Base-by-base conservation (phyloP, 192 early-diverging fungal species). In the Dimargaris verticillata region DNA sequence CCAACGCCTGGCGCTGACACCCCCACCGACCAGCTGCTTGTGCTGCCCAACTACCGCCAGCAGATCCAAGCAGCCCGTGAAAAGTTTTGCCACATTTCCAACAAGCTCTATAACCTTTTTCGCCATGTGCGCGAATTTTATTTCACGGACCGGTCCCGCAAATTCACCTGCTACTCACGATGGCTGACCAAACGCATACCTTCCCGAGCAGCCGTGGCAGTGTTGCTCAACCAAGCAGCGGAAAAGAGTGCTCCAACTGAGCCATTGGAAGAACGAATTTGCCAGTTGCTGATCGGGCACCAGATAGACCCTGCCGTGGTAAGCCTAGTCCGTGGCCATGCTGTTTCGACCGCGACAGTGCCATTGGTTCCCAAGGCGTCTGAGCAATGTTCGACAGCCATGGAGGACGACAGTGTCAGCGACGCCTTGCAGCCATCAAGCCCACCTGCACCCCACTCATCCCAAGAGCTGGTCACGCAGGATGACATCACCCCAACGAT, bases 41-140 rank as follows among this genome's bases (percentile, higher is more conserved):
- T 26, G 26, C 18, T 28, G 22, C 17, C 18, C 22, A n/a, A 18
- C 33, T n/a, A 55, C 17, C 28, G 28, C 53, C 9, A 28, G 13
- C 28, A 13, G 18, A 18, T 55, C 17, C 11, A 26, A 18, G 28
- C 7, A 29, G 68, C 68, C 0, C 47, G 67, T 2, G 12, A 18
- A 10, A 65, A 72, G 25, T 77, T 70, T 62, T 71, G 72, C 53
- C 50, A 22, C 2, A 64, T 65, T 15, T 72, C 72, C 0, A 48
- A 63, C 25, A 44, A 64, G 14, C 42, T 77, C 60, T 74, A 57
- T 20, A 43, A 50, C 11, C 72, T 74, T 59, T 77, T 72, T 69
- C 64, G 63, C 10, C 66, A 62, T 22, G 70, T 66, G 45, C 60
- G 59, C 2, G 63, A 67, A 12, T 74, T 77, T 33, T 72, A 68